Base-by-base conservation (phyloP, 2,329 filamentous ascomycete genomes). In the Simplicillium sp. region DNA sequence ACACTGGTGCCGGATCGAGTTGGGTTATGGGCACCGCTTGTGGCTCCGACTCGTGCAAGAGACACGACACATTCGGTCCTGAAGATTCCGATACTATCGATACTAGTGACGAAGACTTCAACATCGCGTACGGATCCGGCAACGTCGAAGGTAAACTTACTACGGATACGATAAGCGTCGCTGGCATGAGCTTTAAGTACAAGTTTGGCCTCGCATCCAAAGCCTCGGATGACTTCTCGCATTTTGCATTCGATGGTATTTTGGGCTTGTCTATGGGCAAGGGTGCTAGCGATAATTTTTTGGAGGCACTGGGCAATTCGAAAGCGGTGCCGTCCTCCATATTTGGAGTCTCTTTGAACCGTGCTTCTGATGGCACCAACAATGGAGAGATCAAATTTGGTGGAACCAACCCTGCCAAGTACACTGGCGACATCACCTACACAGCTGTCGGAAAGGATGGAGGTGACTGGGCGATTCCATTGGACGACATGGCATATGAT, bases 191-290 rank as follows among this genome's bases (percentile, higher is more conserved):
- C 34, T 55, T 87, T 12, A 58, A 70, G 2, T 71, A 87, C 50
- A 67, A 75, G 3, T 85, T 95, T 52, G 88, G 88, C 4, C 62
- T 89, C 44, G 86, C 84, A 16, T 75, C 73, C 29, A 72, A 72
- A 17, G 84, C 84, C 2, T 87, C 85, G 1, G 62, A 77, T 39
- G 80, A 92, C 47, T 94, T 95, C 58, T 62, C 67, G 20, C 73
- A 75, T 39, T 94, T 90, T 51, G 83, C 86, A 2, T 88, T 94
- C 60, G 88, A 95, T 57, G 88, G 88, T 17, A 94, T 95, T 37
- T 65, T 95, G 3, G 88, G 87, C 4, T 64, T 94, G 17, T 83
- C 84, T 13, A 79, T 81, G 50, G 73, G 72, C 45, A 65, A 69
- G 11, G 73, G 73, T 3, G 67, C 65, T 29, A 72, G 73, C 5